Percentiles rank a stretch among this genome's conserved stretches.
These are phyloP conservation scores for Euphorbia pulcherrima DNA, from an alignment of 345 rosid species.

Conservation along the genomic window DNA sequence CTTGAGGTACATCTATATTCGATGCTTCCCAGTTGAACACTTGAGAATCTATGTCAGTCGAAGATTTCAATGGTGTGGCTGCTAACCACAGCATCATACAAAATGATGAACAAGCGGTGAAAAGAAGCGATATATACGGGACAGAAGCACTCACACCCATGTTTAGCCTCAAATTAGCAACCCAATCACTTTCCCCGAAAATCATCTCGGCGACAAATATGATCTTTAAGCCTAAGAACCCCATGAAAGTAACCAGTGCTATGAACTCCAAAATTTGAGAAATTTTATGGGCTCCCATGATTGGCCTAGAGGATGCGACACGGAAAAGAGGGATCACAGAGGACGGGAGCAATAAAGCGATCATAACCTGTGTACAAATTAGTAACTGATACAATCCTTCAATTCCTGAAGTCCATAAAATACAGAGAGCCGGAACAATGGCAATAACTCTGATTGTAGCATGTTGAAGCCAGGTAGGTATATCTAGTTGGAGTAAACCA, in stretches of 20 bases:
- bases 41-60: conserved; percentile 48
- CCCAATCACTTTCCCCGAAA: conserved; percentile 94
- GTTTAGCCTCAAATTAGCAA: conserved; percentile 70
- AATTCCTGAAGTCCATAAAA: conserved; percentile 83
- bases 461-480: conserved; percentile 91
- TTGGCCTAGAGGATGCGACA: conserved; percentile 70
- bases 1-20: conserved; percentile 32
- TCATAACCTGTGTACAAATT: conserved; percentile 70
- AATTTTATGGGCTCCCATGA: conserved; percentile 82
- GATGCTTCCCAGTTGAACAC: conserved; percentile 52
- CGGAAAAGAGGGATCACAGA: conserved; percentile 89
- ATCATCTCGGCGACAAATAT: conserved; percentile 77
- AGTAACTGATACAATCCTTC: conserved; percentile 89
- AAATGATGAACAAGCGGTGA: conserved; percentile 60
- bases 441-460: conserved; percentile 76
- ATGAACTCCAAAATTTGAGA: conserved; percentile 71
- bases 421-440: conserved; percentile 77
- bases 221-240: conserved; percentile 69
- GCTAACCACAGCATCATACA: conserved; percentile 85
- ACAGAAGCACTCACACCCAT: conserved; percentile 45
- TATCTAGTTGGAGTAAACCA: conserved; percentile 68
- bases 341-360: conserved; percentile 84
- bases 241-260: conserved; percentile 54
- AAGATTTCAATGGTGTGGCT: conserved; percentile 83
- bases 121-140: conserved; percentile 54